A percentile compares a stretch with the other conserved stretches of the same genome.
Evolutionary conservation across 176 grass and related monocot genomes (phyloP).

Genomic region (Aegilops longissima): DNA sequence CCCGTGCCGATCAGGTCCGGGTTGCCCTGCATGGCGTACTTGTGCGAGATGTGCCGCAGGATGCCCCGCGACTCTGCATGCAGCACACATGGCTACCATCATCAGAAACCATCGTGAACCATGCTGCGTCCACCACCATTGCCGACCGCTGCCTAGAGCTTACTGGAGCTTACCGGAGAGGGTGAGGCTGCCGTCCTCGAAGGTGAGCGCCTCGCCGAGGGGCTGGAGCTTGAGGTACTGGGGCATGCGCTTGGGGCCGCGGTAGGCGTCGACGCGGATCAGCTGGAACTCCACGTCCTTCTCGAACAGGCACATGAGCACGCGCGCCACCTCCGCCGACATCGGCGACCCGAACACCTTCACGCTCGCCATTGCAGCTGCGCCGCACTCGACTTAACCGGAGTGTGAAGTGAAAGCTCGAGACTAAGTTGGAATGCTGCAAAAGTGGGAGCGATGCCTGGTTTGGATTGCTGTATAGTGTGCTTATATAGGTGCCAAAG

Average conservation of each 20-base stretch:
- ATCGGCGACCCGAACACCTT: constrained; percentile 88
- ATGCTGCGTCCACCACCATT: background rate
- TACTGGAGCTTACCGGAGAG: constrained; percentile 54
- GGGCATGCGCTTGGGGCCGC: constrained; percentile 63
- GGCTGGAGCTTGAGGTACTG: constrained; percentile 95
- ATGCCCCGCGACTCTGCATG: constrained; percentile 73
- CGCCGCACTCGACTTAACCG: background rate
- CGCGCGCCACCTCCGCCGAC: constrained; percentile 84
- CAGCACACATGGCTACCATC: background rate
- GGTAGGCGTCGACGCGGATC: constrained; percentile 87
- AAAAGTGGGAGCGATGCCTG: background rate
- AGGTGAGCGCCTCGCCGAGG: constrained; percentile 83
- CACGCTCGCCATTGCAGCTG: constrained; percentile 45
- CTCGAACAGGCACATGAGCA: constrained; percentile 93
- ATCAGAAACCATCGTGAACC: background rate
- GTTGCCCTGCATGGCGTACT: constrained; percentile 70
- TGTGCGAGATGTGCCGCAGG: constrained; percentile 76
- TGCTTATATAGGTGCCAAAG: constrained; percentile 53
- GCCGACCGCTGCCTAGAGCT: background rate
- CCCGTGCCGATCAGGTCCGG: constrained; percentile 69
- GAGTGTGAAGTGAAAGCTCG: background rate
- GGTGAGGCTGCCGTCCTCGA: constrained; percentile 76
- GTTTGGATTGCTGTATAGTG: background rate
- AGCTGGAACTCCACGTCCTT: constrained; percentile 97
- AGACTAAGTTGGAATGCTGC: background rate